These are phyloP conservation scores for Magnusiomyces tetraspermus DNA, from an alignment of 1,139 yeast genomes.

Conservation along the genomic window DNA sequence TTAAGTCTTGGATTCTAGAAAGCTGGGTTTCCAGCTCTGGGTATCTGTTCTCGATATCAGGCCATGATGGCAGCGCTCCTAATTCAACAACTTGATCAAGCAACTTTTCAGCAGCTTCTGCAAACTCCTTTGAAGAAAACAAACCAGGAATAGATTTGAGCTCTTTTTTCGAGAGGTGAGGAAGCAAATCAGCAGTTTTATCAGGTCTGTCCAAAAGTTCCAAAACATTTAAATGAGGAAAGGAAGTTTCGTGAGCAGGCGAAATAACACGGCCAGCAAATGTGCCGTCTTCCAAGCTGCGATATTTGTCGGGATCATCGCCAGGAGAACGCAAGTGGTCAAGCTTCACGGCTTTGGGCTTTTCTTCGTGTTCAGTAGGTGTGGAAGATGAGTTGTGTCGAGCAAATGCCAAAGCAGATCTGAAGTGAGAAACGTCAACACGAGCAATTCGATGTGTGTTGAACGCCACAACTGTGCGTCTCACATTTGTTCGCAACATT, in stretches of 20 bases:
- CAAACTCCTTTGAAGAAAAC: slow-evolving; percentile 7
- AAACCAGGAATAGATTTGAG: neutral
- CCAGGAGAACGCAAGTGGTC: neutral
- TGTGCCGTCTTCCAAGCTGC: slow-evolving; percentile 5
- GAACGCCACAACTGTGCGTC: too few relatives aligned
- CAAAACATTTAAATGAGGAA: slow-evolving; percentile 11
- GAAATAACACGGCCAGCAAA: slow-evolving; percentile 13
- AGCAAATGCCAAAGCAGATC: too few relatives aligned
- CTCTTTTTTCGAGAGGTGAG: slow-evolving; percentile 2
- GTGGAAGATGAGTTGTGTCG: too few relatives aligned
- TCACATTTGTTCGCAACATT: too few relatives aligned
- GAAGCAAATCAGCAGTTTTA: slow-evolving; percentile 5
- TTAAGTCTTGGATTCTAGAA: slow-evolving; percentile 25
- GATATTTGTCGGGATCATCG: slow-evolving; percentile 4
- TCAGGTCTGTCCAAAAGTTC: slow-evolving; percentile 12
- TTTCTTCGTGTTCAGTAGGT: neutral
- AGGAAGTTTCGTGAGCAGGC: slow-evolving; percentile 9
- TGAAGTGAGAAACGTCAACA: too few relatives aligned
- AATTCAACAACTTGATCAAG: slow-evolving; percentile 6
- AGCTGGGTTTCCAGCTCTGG: slow-evolving; percentile 23
- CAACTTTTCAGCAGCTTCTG: slow-evolving; percentile 7
- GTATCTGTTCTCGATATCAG: slow-evolving; percentile 5
- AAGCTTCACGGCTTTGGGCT: neutral
- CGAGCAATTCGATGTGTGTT: too few relatives aligned
- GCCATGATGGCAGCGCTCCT: slow-evolving; percentile 7